phyloP scores from a whole-genome alignment of 2,329 filamentous ascomycete species.

The Trichophyton verrucosum region DNA sequence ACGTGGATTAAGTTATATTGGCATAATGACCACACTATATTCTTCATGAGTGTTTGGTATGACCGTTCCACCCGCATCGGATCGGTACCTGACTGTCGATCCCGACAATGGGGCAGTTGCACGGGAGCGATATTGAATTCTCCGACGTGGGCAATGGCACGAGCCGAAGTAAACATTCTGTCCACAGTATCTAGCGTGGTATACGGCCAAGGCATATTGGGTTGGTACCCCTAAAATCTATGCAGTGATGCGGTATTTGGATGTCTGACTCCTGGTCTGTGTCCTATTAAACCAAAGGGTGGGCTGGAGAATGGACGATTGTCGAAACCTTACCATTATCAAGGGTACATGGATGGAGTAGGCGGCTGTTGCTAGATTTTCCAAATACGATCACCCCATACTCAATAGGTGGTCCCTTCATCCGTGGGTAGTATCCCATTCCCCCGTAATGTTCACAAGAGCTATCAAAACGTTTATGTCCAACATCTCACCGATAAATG shows the following conservation, averaged over 20 bases:
- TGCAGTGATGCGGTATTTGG: no score
- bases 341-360: background rate
- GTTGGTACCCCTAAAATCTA: no score
- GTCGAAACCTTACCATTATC: background rate
- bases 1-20: background rate
- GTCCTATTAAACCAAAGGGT: no score
- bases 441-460: background rate
- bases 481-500: background rate
- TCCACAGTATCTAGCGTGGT: no score
- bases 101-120: background rate
- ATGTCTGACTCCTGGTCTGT: no score
- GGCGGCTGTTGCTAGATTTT: background rate
- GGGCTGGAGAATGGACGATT: background rate
- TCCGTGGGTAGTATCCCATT: background rate
- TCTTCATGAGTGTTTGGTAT: background rate
- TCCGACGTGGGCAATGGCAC: background rate
- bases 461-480: background rate
- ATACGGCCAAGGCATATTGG: no score
- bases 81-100: slow-evolving; percentile 3
- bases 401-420: background rate
- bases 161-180: background rate
- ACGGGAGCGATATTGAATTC: background rate
- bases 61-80: background rate
- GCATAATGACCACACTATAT: background rate
- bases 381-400: background rate